Conservation (phyloP, 106 monocot species). For the Phalaenopsis equestris region DNA sequence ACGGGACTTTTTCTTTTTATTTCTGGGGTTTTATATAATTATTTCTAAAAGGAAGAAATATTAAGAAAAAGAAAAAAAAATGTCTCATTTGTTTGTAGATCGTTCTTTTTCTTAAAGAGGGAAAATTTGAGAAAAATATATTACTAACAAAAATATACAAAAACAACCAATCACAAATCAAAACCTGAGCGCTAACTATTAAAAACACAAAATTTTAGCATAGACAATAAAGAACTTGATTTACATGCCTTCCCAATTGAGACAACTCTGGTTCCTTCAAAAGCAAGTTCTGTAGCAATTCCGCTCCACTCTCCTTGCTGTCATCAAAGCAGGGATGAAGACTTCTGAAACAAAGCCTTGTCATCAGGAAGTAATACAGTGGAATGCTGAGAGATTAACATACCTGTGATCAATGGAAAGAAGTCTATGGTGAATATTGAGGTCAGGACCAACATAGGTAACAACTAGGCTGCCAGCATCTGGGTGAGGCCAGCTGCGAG, state of each 20-base stretch:
- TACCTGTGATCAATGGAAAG: slow-evolving; percentile 64
- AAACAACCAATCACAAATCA: neutral
- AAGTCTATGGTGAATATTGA: slow-evolving; percentile 58
- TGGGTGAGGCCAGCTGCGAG: slow-evolving; percentile 98
- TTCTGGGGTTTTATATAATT: too few relatives aligned
- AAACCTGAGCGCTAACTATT: neutral
- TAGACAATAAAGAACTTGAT: neutral
- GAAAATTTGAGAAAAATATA: too few relatives aligned
- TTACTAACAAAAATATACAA: neutral
- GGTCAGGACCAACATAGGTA: slow-evolving; percentile 72
- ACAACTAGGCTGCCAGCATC: slow-evolving; percentile 87
- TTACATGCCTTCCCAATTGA: slow-evolving; percentile 61
- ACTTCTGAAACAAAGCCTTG: neutral
- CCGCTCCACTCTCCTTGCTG: slow-evolving; percentile 12
- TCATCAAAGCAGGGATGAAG: slow-evolving; percentile 7
- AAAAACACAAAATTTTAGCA: neutral
- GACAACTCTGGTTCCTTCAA: slow-evolving; percentile 67
- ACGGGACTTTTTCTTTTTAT: neutral
- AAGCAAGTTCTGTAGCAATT: slow-evolving; percentile 46
- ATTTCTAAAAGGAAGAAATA: neutral
- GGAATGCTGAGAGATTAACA: neutral
- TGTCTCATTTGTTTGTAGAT: too few relatives aligned
- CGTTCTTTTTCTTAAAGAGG: too few relatives aligned
- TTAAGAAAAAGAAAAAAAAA: neutral
- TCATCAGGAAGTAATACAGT: neutral